Percentiles rank a stretch among this genome's conserved stretches.
phyloP scores from a whole-genome alignment of 495 filamentous ascomycete species.

The Stereocaulon alpinum region DNA sequence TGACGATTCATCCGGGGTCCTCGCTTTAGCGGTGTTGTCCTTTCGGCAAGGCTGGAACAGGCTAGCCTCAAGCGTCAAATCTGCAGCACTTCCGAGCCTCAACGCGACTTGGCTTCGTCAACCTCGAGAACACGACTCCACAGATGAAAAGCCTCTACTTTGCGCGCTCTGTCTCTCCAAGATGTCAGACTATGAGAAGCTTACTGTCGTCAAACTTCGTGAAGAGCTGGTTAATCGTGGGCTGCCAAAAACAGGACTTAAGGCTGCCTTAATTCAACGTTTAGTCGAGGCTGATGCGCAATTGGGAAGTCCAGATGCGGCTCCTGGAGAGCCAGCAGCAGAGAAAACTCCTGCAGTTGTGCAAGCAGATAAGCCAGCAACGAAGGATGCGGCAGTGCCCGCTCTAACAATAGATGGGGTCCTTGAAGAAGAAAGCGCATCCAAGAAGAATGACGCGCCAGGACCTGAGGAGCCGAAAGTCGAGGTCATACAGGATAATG shows the following conservation, averaged over 20 bases:
- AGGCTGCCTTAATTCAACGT: conserved; percentile 32
- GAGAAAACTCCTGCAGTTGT: not conserved
- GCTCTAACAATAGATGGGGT: conserved; percentile 7
- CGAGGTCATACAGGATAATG: not conserved
- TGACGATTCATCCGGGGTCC: not conserved
- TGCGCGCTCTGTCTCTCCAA: not conserved
- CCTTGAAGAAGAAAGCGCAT: conserved; percentile 10
- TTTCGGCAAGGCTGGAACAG: not conserved
- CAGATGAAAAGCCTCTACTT: not conserved
- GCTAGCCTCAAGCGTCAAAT: not conserved
- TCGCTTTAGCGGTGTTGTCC: not conserved
- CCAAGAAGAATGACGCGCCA: not conserved
- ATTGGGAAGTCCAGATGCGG: conserved; percentile 13
- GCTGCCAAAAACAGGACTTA: conserved; percentile 41
- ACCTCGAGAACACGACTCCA: not conserved
- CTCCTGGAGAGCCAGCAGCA: not conserved
- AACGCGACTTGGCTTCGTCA: not conserved
- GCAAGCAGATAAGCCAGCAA: conserved; percentile 13
- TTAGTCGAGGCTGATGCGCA: conserved; percentile 37
- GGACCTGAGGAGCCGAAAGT: not conserved
- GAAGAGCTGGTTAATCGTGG: conserved; percentile 42
- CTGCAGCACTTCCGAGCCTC: conserved; percentile 1
- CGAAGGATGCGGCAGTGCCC: conserved; percentile 15
- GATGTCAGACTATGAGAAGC: conserved; percentile 43
- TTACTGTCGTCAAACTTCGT: conserved; percentile 45